Evolutionary conservation across 148 eudicot genomes (phyloP).

Genomic region (Rhododendron molle): DNA sequence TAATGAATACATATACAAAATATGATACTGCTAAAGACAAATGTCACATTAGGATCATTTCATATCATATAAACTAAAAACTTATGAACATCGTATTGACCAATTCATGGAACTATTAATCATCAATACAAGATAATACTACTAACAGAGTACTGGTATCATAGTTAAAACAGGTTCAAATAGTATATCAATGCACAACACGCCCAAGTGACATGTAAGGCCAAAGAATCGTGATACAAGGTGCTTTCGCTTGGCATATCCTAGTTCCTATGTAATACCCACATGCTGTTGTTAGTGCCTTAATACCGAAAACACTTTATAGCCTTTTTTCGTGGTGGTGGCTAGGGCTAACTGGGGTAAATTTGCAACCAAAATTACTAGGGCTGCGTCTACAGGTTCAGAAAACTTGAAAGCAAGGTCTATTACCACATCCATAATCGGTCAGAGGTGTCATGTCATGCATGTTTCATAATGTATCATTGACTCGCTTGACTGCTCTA

Average conservation of each 20-base stretch:
- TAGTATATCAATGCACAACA: background rate
- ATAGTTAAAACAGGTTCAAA: background rate
- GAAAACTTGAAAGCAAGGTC: background rate
- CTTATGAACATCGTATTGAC: background rate
- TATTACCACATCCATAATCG: background rate
- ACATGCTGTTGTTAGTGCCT: background rate
- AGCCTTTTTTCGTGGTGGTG: background rate
- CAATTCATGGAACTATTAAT: background rate
- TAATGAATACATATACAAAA: background rate
- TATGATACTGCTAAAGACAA: background rate
- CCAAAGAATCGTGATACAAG: background rate
- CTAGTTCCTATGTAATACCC: background rate
- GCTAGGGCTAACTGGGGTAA: background rate
- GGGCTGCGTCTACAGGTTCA: background rate
- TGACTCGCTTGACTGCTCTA: background rate
- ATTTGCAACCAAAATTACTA: background rate
- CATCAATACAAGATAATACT: background rate
- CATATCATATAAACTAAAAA: background rate
- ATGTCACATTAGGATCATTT: background rate
- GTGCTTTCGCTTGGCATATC: background rate
- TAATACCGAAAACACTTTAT: background rate
- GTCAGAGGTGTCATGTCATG: background rate
- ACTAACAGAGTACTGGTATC: background rate
- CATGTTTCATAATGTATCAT: background rate
- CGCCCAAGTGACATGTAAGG: background rate